phyloP scores from a whole-genome alignment of 2,329 filamentous ascomycete genomes.

The Colletotrichum coccodes region DNA sequence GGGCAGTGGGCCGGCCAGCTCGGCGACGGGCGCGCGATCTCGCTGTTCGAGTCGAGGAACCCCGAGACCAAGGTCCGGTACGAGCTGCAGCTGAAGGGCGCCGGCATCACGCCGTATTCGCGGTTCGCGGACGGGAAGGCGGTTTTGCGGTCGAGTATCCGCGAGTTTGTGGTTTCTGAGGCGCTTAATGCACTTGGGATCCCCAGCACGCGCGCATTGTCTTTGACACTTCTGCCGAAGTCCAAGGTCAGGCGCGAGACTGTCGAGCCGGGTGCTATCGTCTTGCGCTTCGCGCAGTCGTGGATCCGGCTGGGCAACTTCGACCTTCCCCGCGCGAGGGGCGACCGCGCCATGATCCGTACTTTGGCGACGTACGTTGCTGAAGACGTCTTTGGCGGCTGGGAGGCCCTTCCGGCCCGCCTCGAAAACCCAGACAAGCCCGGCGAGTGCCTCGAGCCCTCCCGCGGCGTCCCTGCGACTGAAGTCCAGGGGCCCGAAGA shows the following conservation, averaged over 20 bases:
- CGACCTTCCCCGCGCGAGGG: constrained; percentile 85
- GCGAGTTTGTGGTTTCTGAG: constrained; percentile 94
- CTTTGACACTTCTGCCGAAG: constrained; percentile 80
- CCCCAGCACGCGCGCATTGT: constrained; percentile 86
- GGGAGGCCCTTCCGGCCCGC: constrained; percentile 81
- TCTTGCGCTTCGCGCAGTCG: constrained; percentile 87
- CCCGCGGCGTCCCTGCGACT: constrained; percentile 64
- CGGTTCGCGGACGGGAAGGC: constrained; percentile 97
- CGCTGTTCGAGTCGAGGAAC: constrained; percentile 89
- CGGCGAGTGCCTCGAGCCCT: constrained; percentile 53
- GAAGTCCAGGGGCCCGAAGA: constrained; percentile 74
- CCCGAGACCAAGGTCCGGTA: constrained; percentile 77
- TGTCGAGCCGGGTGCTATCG: constrained; percentile 90
- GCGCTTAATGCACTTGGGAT: constrained; percentile 86
- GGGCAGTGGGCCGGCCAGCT: constrained; percentile 96
- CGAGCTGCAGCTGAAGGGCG: constrained; percentile 94
- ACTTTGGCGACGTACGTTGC: constrained; percentile 84
- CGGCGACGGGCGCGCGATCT: constrained; percentile 94
- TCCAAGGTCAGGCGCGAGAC: constrained; percentile 80
- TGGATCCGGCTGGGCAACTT: constrained; percentile 98
- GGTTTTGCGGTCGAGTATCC: constrained; percentile 89
- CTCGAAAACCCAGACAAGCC: constrained; percentile 62
- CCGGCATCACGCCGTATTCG: constrained; percentile 92
- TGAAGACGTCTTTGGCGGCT: constrained; percentile 88
- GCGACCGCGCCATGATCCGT: constrained; percentile 79